A percentile compares a stretch with the other conserved stretches of the same genome.
Conservation (phyloP, 1,284 basidiomycete genomes). For the Phlebopus sp. region DNA sequence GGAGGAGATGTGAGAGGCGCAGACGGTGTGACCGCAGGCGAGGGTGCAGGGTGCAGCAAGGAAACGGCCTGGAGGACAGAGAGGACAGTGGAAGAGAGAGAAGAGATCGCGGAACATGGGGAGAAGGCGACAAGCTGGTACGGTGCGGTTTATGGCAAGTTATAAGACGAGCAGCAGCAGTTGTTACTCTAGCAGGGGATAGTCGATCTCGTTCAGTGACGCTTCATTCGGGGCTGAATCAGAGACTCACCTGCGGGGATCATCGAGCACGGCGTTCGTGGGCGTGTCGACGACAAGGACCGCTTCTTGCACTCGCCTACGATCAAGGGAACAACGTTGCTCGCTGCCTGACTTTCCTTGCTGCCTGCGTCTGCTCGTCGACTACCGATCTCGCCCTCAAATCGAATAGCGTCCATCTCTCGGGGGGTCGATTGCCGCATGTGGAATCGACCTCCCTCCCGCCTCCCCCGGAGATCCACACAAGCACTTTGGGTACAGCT, state of each 20-base stretch:
- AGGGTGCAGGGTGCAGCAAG: slow-evolving; percentile 49
- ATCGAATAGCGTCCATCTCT: slow-evolving; percentile 14
- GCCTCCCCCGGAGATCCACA: too few relatives aligned
- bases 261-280: neutral
- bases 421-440: too few relatives aligned
- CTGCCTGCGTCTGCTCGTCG: too few relatives aligned
- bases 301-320: slow-evolving; percentile 6
- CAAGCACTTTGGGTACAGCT: too few relatives aligned
- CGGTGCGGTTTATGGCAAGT: too few relatives aligned
- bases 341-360: neutral
- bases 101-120: slow-evolving; percentile 26
- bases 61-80: slow-evolving; percentile 35
- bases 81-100: slow-evolving; percentile 39
- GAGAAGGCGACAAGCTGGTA: neutral
- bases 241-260: neutral
- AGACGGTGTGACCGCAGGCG: slow-evolving; percentile 56
- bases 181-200: too few relatives aligned
- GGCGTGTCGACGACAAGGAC: neutral
- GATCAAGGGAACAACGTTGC: slow-evolving; percentile 18
- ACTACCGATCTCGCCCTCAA: slow-evolving; percentile 26
- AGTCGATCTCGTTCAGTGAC: too few relatives aligned
- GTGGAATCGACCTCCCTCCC: too few relatives aligned
- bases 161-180: neutral
- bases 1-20: slow-evolving; percentile 29
- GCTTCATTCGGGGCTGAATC: too few relatives aligned